Base-by-base conservation (phyloP, 306 rosid genomes). In the Inga oerstediana region DNA sequence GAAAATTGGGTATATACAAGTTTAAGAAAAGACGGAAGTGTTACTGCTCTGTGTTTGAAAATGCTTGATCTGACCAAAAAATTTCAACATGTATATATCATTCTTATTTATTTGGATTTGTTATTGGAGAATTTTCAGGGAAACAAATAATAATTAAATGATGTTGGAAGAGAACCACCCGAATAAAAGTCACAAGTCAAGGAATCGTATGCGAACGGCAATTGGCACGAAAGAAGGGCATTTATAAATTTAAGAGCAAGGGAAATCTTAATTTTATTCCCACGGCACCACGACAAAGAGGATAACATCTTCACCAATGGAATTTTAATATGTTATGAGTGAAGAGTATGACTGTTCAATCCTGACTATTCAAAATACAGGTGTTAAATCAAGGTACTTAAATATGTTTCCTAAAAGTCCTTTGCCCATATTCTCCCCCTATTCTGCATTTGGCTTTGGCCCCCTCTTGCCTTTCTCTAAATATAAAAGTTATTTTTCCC, bases 181-280 rank as follows among this genome's bases (percentile, higher is more conserved):
- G 14, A 49, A 74, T 8, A 20, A 48, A 74, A 22, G 66, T 59
- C 66, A n/a, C 0, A 15, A 4, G 78, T 74, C 66, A 74, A 32
- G 66, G 78, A n/a, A 74, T 41, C 78, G n/a, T 51, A 49, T 73
- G 62, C 49, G 3, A 32, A 32, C 37, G 30, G 30, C 45, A 74
- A 74, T 3, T 49, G 65, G 30, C 64, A 49, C 17, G 17, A 74
- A 74, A 51, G 78, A 49, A 51, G 16, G 45, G 45, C 78, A 74
- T 51, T 74, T 30, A 49, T 37, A 5, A 37, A 37, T 5, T 37
- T 37, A 49, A 16, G 41, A 65, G 32, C 17, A 27, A 0, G 30
- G 78, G 30, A 74, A 34, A 74, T 74, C 51, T 32, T 49, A 74
- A 30, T 74, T 34, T 32, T 51, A 52, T 74, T 74, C 78, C 45